Evolutionary conservation across 1,284 basidiomycete genomes (phyloP).

Genomic region (Ceratobasidium sp.): DNA sequence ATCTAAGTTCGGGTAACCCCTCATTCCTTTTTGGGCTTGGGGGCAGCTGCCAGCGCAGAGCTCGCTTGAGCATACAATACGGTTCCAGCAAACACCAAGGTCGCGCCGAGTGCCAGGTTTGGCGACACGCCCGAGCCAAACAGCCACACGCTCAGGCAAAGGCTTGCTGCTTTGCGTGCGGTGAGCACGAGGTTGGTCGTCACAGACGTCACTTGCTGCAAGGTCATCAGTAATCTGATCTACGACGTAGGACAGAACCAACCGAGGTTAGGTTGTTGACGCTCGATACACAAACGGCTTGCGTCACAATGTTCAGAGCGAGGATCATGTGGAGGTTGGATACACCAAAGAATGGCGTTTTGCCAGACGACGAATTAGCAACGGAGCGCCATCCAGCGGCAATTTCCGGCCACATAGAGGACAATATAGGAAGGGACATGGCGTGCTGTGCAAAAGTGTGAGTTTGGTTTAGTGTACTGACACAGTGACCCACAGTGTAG

Average conservation of each 20-base stretch:
- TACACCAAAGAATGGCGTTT: conserved; percentile 52
- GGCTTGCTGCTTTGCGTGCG: conserved; percentile 69
- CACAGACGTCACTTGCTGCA: conserved; percentile 71
- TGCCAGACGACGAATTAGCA: conserved; percentile 69
- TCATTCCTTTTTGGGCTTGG: background rate
- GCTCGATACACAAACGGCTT: conserved; percentile 85
- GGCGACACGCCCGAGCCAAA: conserved; percentile 71
- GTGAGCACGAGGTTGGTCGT: conserved; percentile 76
- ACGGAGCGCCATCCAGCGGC: conserved; percentile 74
- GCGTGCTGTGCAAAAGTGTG: conserved; percentile 36
- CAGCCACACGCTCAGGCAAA: conserved; percentile 78
- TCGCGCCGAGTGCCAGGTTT: conserved; percentile 64
- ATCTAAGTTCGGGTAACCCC: background rate
- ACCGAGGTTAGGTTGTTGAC: conserved; percentile 84
- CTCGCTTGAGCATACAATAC: conserved; percentile 52
- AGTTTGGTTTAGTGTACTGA: background rate
- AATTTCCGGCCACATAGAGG: conserved; percentile 52
- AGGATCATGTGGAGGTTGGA: conserved; percentile 58
- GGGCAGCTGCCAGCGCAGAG: background rate
- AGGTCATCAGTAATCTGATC: conserved; percentile 23
- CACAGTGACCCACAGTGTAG: conserved; percentile 64
- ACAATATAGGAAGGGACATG: conserved; percentile 39
- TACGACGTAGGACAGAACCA: conserved; percentile 46
- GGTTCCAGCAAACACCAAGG: conserved; percentile 71
- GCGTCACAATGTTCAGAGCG: conserved; percentile 74